Base-by-base conservation (phyloP, 495 filamentous ascomycete genomes). In the Xylaria acuta region DNA sequence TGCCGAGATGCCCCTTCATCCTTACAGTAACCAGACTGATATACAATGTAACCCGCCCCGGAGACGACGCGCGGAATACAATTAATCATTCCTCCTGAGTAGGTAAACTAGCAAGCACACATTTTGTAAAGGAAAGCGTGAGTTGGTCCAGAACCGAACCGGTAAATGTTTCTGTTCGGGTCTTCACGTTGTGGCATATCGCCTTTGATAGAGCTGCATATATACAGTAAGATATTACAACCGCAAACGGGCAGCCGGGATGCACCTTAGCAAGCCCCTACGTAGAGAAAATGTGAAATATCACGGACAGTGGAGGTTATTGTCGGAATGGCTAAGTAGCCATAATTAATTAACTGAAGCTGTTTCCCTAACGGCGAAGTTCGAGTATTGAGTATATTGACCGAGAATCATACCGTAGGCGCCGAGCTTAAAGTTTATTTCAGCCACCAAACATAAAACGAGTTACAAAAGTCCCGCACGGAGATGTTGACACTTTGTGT, bases 1-100 rank as follows among this genome's bases (percentile, higher is more conserved):
- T 70, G 68, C 68, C 68, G 68, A 70, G 68, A 70, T 59, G 25
- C 22, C 53, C 53, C 38, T 58, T 60, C 49, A 16, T 59, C 1
- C 56, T 38, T 38, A 22, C 58, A 32, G 18, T 38, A 45, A 43
- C 36, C 27, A 9, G 38, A 25, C 51, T 25, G 18, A 43, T 22
- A 49, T 12, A 65, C 30, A 60, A 60, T 60, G 58, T 22, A 38
- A 60, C 58, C 58, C 32, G 58, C 32, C 53, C 53, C 16, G 14
- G 12, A 56, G 53, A 56, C 25, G 27, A 56, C 25, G 60, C 62
- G 20, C 41, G 41, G 25, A 64, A 47, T 49, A 64, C 25, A 25
- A 47, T 49, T n/a, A 9, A 36, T 53, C n/a, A 32, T 22, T 67
- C 32, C 43, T 36, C 6, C 64, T 53, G 30, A 25, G 64, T 32